These are phyloP conservation scores for Tolypocladium cylindrosporum DNA, from an alignment of 2,329 filamentous ascomycete species.

Conservation along the genomic window DNA sequence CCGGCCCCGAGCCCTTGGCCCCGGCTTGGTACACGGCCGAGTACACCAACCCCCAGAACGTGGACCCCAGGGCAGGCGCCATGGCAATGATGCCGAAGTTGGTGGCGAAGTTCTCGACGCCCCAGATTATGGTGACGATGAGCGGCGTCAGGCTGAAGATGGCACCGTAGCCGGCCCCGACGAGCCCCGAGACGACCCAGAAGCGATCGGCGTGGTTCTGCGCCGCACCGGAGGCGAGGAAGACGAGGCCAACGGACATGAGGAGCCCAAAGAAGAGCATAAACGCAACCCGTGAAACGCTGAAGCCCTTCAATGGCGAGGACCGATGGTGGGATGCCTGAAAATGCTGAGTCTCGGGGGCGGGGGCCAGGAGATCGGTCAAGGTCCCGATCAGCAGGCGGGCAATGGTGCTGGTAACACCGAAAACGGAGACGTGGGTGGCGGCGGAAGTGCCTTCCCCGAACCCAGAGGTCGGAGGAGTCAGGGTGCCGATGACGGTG, in stretches of 20 bases:
- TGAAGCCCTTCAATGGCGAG: conserved; percentile 31
- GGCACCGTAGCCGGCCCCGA: conserved; percentile 88
- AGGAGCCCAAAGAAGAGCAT: conserved; percentile 66
- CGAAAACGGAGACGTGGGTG: conserved; percentile 89
- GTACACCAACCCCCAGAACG: conserved; percentile 87
- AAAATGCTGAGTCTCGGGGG: conserved; percentile 48
- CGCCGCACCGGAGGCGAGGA: conserved; percentile 65
- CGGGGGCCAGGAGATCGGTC: conserved; percentile 75
- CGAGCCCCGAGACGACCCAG: conserved; percentile 72
- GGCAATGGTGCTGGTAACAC: conserved; percentile 80
- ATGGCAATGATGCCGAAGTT: conserved; percentile 96
- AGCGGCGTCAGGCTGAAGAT: conserved; percentile 85
- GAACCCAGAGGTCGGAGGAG: conserved; percentile 40
- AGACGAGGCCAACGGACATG: conserved; percentile 64
- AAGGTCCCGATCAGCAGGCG: conserved; percentile 83
- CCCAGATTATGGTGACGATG: conserved; percentile 95
- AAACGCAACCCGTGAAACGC: conserved; percentile 70
- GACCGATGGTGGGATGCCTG: conserved; percentile 24
- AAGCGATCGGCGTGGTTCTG: conserved; percentile 72
- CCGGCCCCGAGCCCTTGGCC: conserved; percentile 32
- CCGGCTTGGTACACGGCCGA: conserved; percentile 67
- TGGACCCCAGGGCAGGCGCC: conserved; percentile 78
- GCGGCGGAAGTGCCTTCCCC: conserved; percentile 51
- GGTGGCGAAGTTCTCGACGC: conserved; percentile 95
- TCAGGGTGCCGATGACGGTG: conserved; percentile 82